A percentile compares a stretch with the other conserved stretches of the same genome.
Evolutionary conservation across 2,329 filamentous ascomycete genomes (phyloP).

Genomic region (Colletotrichum echinochloae): DNA sequence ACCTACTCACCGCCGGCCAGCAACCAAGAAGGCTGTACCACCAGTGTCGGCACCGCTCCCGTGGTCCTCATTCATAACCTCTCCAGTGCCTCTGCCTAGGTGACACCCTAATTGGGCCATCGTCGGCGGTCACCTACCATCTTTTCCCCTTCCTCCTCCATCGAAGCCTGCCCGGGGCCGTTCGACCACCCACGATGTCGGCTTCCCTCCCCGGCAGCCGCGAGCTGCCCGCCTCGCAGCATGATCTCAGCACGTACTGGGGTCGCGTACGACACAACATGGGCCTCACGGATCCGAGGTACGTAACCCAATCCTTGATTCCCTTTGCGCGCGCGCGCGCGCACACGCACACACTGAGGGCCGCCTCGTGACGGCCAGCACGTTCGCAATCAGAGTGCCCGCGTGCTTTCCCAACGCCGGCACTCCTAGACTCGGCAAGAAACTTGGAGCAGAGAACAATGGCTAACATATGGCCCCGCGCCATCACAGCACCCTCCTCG

Average conservation of each 20-base stretch:
- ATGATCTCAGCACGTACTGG: conserved; percentile 94
- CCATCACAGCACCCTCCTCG: conserved; percentile 82
- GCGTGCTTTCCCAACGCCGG: neutral
- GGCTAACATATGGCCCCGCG: conserved; percentile 9
- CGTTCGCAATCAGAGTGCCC: neutral
- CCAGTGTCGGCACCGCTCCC: conserved; percentile 31
- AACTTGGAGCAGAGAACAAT: neutral
- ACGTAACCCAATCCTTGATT: conserved; percentile 56
- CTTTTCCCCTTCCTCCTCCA: neutral
- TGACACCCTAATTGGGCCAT: conserved; percentile 1
- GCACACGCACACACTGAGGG: neutral
- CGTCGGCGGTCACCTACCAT: neutral
- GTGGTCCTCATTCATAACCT: neutral
- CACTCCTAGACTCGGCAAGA: too few relatives aligned
- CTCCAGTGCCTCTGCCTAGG: neutral
- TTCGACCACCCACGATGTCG: conserved; percentile 62
- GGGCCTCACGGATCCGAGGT: conserved; percentile 95
- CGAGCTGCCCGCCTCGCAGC: conserved; percentile 90
- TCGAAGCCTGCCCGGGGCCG: neutral
- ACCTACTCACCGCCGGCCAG: conserved; percentile 18
- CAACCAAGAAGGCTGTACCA: neutral
- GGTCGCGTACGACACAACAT: conserved; percentile 91
- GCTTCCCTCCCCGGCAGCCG: conserved; percentile 75
- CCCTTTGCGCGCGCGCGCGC: neutral
- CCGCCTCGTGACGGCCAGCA: neutral